Percentiles rank a stretch among this genome's conserved stretches.
Conservation (phyloP, 768 basidiomycete species). For the Amanita exitialis region DNA sequence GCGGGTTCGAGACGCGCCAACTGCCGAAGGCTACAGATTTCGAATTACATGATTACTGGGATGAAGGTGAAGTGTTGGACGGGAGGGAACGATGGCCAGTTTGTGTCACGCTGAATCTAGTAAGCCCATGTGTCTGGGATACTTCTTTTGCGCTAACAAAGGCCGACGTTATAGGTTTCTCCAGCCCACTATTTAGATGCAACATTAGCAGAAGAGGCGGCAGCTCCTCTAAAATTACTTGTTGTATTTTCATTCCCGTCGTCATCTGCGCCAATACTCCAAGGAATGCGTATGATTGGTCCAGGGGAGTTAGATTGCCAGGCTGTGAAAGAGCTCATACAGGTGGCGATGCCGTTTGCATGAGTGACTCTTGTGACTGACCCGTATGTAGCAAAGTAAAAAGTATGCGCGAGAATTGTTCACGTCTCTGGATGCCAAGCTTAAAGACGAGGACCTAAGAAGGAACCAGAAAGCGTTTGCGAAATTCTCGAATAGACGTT, state of each 20-base stretch:
- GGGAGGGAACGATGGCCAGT: slow-evolving; percentile 67
- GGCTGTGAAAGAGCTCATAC: slow-evolving; percentile 40
- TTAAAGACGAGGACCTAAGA: slow-evolving; percentile 54
- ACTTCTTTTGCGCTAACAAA: not conserved
- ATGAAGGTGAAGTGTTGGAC: slow-evolving; percentile 61
- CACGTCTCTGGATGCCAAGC: slow-evolving; percentile 47
- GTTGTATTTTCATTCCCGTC: slow-evolving; percentile 54
- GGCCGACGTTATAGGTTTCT: slow-evolving; percentile 32
- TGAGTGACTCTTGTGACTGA: not conserved
- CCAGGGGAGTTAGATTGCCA: slow-evolving; percentile 42
- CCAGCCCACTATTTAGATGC: slow-evolving; percentile 68
- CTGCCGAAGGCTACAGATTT: slow-evolving; percentile 58
- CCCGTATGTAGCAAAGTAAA: slow-evolving; percentile 45
- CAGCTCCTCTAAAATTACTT: slow-evolving; percentile 50
- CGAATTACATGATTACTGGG: slow-evolving; percentile 83
- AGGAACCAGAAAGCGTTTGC: slow-evolving; percentile 51
- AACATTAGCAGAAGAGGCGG: slow-evolving; percentile 58
- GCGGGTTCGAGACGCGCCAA: slow-evolving; percentile 51
- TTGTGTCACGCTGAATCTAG: slow-evolving; percentile 69
- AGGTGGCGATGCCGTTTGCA: slow-evolving; percentile 28
- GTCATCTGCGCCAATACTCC: slow-evolving; percentile 29
- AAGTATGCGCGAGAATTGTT: slow-evolving; percentile 50
- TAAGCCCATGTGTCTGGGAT: slow-evolving; percentile 21
- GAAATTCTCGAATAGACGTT: slow-evolving; percentile 28
- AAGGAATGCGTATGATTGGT: slow-evolving; percentile 58